phyloP scores from a whole-genome alignment of 345 rosid genomes.

The Nasturtium officinale region DNA sequence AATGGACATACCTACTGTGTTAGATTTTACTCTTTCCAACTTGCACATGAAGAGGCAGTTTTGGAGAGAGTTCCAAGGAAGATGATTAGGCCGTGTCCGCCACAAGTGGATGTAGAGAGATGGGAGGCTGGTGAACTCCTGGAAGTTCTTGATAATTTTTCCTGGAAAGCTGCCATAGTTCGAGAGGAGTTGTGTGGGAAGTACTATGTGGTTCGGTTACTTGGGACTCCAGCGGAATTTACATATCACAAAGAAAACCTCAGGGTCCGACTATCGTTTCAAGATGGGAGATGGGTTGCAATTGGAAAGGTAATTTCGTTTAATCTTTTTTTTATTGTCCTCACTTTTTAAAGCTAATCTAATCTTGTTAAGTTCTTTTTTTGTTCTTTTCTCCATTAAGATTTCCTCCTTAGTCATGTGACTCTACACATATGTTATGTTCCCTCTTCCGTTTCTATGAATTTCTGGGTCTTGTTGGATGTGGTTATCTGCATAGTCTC shows the following conservation, averaged over 20 bases:
- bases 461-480: slow-evolving; percentile 15
- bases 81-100: slow-evolving; percentile 71
- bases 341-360: background rate
- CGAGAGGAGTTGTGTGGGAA: slow-evolving; percentile 41
- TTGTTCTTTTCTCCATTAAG: background rate
- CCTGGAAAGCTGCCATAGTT: slow-evolving; percentile 67
- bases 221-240: slow-evolving; percentile 49
- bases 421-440: background rate
- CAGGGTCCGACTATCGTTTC: slow-evolving; percentile 70
- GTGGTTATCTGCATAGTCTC: slow-evolving; percentile 17
- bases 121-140: slow-evolving; percentile 68
- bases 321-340: background rate
- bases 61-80: slow-evolving; percentile 63
- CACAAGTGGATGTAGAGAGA: slow-evolving; percentile 46
- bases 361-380: background rate
- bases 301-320: slow-evolving; percentile 50
- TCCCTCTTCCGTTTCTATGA: background rate
- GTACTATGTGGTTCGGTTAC: slow-evolving; percentile 52
- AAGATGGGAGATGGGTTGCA: slow-evolving; percentile 59
- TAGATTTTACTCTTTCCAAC: slow-evolving; percentile 39
- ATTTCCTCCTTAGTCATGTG: slow-evolving; percentile 5
- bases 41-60: slow-evolving; percentile 12
- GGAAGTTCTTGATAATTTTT: slow-evolving; percentile 57
- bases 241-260: slow-evolving; percentile 47
- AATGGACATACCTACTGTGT: slow-evolving; percentile 68